Percentiles rank a stretch among this genome's conserved stretches.
Conservation (phyloP, 352 stramenopile genomes). For the Phytophthora macrochlamydospora region DNA sequence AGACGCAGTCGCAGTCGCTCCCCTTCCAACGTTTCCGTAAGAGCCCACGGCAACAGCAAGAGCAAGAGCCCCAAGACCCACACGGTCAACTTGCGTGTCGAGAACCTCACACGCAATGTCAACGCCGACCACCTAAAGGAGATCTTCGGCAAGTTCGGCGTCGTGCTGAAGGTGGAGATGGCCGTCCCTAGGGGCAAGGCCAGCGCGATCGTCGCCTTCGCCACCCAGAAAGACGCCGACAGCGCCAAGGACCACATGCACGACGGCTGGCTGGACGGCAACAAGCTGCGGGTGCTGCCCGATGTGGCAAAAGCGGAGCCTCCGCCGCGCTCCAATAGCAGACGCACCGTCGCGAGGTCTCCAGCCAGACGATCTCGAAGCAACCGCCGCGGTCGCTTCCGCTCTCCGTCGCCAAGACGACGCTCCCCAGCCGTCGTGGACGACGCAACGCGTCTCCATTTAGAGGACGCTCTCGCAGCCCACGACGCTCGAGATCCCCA, state of each 20-base stretch:
- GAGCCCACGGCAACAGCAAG: background rate
- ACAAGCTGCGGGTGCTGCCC: constrained; percentile 66
- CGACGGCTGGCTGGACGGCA: constrained; percentile 85
- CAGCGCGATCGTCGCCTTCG: constrained; percentile 66
- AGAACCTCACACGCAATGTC: constrained; percentile 88
- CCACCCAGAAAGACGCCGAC: constrained; percentile 51
- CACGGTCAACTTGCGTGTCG: constrained; percentile 56
- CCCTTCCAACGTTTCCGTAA: constrained; percentile 13
- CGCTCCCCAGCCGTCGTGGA: constrained; percentile 20
- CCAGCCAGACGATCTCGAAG: constrained; percentile 14
- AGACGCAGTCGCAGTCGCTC: constrained; percentile 9
- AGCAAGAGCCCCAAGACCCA: constrained; percentile 17
- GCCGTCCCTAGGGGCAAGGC: constrained; percentile 40
- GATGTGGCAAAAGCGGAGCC: constrained; percentile 13
- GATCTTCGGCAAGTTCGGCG: constrained; percentile 89
- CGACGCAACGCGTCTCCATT: constrained; percentile 51
- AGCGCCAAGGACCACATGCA: constrained; percentile 79
- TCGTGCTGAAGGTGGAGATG: constrained; percentile 62
- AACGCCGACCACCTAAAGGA: constrained; percentile 81
- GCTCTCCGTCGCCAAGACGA: constrained; percentile 20
- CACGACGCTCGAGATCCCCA: constrained; percentile 46
- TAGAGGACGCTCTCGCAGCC: constrained; percentile 51
- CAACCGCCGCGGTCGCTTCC: constrained; percentile 23
- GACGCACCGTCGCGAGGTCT: constrained; percentile 22
- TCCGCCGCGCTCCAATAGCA: background rate